Evolutionary conservation across 306 rosid genomes (phyloP), one percentile per base, ranked within the genome.

Genomic region (Gillenia trifoliata): DNA sequence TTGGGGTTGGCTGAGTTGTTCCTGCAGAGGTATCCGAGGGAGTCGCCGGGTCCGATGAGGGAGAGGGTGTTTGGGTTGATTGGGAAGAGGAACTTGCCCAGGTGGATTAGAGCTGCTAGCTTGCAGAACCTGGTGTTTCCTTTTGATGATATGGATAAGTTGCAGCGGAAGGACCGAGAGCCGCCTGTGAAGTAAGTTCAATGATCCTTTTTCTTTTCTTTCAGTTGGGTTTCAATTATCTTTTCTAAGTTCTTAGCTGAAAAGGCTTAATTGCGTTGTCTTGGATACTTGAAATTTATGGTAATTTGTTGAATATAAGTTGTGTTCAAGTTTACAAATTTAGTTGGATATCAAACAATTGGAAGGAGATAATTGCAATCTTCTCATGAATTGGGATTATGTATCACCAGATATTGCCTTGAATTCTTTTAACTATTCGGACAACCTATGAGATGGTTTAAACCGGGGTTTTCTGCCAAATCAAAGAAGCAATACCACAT

Each of bases 1-100:
- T 72, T 92, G 85, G 93, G 90, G 2, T 49, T 94, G 26, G 90
- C 89, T 0, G 99, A 94, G 84, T 89, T 73, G 34, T 94, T 90
- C 80, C 77, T 94, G 86, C 99, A 92, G 88, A 80, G 96, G 76
- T 94, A 92, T 86, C 99, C 99, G 25, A 90, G 93, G 86, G 99
- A 94, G 80, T 83, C 95, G 8, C 99, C 99, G 1, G 97, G 95
- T 74, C 99, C 99, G 0, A 92, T 94, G 97, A 89, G 99, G 82
- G 99, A 94, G 85, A 90, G 99, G 70, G 96, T 94, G 73, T 92
- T 71, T 68, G 97, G 71, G 34, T 79, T 92, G 74, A 94, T 89
- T 64, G 99, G 99, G 78, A 94, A 94, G 89, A 81, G 87, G 77
- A 81, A 64, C 78, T 80, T 94, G 83, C 96, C 97, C 6, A 64